Base-by-base conservation (phyloP, 1,284 basidiomycete genomes). In the Tetrapyrgos nigripes region DNA sequence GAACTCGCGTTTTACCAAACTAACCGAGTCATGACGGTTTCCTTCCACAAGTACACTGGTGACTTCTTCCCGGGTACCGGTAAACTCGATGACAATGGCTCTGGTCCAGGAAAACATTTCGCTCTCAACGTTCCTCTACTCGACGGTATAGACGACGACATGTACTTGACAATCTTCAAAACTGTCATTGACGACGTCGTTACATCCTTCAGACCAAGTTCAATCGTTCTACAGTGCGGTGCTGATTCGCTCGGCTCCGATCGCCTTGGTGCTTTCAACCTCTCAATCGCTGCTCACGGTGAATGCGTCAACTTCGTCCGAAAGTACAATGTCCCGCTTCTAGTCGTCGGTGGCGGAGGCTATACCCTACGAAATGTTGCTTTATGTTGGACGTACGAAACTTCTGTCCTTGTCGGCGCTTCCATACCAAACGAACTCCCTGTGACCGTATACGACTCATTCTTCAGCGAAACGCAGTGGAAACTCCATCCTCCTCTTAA, bases 381-480 rank as follows among this genome's bases (percentile, higher is more conserved):
- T 45, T 86, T 97, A n/a, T 98, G 97, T 72, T 99, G 97, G 97
- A 92, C 97, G 10, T 98, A 98, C 79, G 97, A 99, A 75, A 99
- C 97, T 0, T 90, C 94, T 4, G 92, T 99, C 0, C 84, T 96
- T n/a, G 89, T 96, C 26, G 93, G 94, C 17, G 87, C 91, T 1
- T 78, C 84, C 17, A 85, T 99, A 13, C 89, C 95, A 0, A 91
- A 97, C 73, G 88, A 91, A 58, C 86, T 99, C 4, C 97, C 97
- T 0, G 78, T 80, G 10, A 98, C 96, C 6, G 88, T 93, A 1
- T 99, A 97, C 75, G 93, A 97, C 70, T 84, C 91, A 2, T 98
- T 96, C 76, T 99, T 98, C 75, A 87, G 88, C 10, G 95, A 97
- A 59, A 89, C 89, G 0, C 85, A 96, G 40, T 97, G 93, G 84